Percentiles rank a stretch among this genome's conserved stretches.
These are phyloP conservation scores for Globomyces sp. DNA, from an alignment of 371 early-diverging fungal genomes.

Conservation along the genomic window DNA sequence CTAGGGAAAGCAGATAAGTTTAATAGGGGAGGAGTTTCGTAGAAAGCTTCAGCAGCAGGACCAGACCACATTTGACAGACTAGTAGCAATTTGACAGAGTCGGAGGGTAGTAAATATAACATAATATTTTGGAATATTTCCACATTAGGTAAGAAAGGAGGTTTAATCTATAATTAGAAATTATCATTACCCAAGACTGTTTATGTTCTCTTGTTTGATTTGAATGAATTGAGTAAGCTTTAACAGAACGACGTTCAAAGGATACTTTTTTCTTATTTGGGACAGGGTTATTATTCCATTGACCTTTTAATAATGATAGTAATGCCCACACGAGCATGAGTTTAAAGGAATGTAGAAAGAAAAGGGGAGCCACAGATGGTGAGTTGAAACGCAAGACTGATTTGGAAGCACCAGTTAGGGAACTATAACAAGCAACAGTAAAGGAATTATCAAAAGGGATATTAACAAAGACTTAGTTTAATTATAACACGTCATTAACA, in stretches of 20 bases:
- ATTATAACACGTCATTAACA: too few species aligned
- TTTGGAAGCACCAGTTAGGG: too few species aligned
- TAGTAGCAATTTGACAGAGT: conserved; percentile 20
- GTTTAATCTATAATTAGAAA: conserved; percentile 8
- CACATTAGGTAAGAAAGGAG: not conserved
- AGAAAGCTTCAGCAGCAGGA: conserved; percentile 25
- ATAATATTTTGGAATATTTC: conserved; percentile 18
- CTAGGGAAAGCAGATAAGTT: conserved; percentile 22
- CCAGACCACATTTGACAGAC: conserved; percentile 30
- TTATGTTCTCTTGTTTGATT: not conserved
- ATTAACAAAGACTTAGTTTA: too few species aligned
- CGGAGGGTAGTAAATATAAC: conserved; percentile 6
- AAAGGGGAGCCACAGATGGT: not conserved
- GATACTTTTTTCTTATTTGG: conserved; percentile 10
- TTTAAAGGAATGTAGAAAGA: not conserved
- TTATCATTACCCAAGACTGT: conserved; percentile 10
- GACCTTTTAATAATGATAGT: conserved; percentile 4
- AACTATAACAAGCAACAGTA: too few species aligned
- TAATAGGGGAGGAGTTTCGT: conserved; percentile 28
- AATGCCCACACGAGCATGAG: conserved; percentile 13
- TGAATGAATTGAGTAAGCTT: conserved; percentile 9
- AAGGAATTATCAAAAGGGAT: too few species aligned
- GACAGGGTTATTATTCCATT: not conserved
- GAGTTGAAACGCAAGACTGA: not conserved
- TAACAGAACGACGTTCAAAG: conserved; percentile 10